phyloP scores from a whole-genome alignment of 768 basidiomycete species.

The Pleurotus djamor region DNA sequence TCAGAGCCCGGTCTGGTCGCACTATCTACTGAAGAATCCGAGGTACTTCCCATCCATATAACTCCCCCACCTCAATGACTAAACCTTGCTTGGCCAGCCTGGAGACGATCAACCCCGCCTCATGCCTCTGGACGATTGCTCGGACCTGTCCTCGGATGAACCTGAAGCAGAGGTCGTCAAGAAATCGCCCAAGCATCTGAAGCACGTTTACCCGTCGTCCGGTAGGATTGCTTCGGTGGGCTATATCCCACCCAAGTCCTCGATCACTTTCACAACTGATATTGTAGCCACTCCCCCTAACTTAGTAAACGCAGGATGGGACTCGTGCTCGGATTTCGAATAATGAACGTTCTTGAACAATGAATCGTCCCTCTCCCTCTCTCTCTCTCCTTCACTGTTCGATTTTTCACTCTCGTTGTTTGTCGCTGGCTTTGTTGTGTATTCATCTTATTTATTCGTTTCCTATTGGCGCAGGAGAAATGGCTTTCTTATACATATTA shows the following conservation, averaged over 20 bases:
- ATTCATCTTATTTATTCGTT: conserved; percentile 5
- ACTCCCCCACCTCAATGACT: not conserved
- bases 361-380: not conserved
- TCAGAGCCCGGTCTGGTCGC: not conserved
- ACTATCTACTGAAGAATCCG: not conserved
- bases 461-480: conserved; percentile 5
- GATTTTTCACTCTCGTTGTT: not conserved
- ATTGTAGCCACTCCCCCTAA: conserved; percentile 41
- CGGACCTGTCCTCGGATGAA: conserved; percentile 12
- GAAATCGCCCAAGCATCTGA: conserved; percentile 15
- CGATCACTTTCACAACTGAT: conserved; percentile 34
- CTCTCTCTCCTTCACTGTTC: not conserved
- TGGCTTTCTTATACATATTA: not conserved
- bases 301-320: conserved; percentile 44
- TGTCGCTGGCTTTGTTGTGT: not conserved
- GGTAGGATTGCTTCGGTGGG: not conserved
- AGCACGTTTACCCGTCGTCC: conserved; percentile 23
- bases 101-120: not conserved
- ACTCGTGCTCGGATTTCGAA: conserved; percentile 9
- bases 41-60: not conserved
- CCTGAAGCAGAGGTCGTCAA: not conserved
- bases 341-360: not conserved
- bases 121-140: conserved; percentile 14
- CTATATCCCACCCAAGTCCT: conserved; percentile 21
- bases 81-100: not conserved